phyloP scores from a whole-genome alignment of 352 stramenopile species.

The Pythium scleroteichum region DNA sequence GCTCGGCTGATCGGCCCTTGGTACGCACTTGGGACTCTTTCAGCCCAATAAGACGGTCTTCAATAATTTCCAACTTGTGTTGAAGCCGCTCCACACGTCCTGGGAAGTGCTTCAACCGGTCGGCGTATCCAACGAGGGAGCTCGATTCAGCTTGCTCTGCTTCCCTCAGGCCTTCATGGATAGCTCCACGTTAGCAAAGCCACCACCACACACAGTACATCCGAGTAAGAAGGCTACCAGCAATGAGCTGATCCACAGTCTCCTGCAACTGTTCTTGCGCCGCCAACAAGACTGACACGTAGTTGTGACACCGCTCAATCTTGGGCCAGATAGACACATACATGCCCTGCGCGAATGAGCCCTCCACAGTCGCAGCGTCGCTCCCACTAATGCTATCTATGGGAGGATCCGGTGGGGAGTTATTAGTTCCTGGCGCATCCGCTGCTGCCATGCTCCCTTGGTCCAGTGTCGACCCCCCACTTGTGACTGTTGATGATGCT shows the following conservation, averaged over 20 bases:
- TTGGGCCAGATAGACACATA: slow-evolving; percentile 84
- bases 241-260: slow-evolving; percentile 62
- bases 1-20: slow-evolving; percentile 4
- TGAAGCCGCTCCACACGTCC: slow-evolving; percentile 64
- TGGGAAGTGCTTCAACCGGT: slow-evolving; percentile 72
- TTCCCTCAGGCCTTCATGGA: slow-evolving; percentile 50
- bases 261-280: slow-evolving; percentile 74
- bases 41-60: slow-evolving; percentile 61
- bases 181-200: too few species aligned
- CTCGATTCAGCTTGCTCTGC: slow-evolving; percentile 53
- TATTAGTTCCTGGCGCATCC: slow-evolving; percentile 5
- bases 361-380: slow-evolving; percentile 4
- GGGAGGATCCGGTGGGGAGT: background rate
- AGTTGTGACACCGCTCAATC: slow-evolving; percentile 77
- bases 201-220: too few species aligned
- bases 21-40: slow-evolving; percentile 49
- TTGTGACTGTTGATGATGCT: too few species aligned
- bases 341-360: slow-evolving; percentile 70
- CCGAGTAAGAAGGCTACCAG: slow-evolving; percentile 32
- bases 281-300: slow-evolving; percentile 66
- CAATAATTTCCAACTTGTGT: slow-evolving; percentile 67
- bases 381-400: background rate
- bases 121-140: slow-evolving; percentile 69
- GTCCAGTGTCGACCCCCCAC: background rate
- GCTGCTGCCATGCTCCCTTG: slow-evolving; percentile 11